Evolutionary conservation across 164 flowering plant genomes (phyloP).

Genomic region (Umbellularia californica): DNA sequence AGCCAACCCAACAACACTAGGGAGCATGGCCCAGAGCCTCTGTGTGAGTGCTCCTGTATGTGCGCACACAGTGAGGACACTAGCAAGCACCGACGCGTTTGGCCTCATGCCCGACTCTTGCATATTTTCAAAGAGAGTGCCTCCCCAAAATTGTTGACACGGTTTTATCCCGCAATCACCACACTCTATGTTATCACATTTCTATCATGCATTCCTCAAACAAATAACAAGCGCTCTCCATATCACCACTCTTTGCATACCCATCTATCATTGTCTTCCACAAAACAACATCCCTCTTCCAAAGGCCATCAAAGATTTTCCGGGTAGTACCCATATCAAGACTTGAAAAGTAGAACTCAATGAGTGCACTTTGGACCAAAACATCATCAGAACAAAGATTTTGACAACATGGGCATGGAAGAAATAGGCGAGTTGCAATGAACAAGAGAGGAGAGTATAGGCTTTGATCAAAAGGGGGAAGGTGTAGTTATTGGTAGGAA

Average conservation of each 20-base stretch:
- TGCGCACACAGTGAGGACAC: too few species aligned
- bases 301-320: conserved; percentile 44
- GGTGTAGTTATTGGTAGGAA: conserved; percentile 50
- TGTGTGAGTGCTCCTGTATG: too few species aligned
- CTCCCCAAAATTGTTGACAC: conserved; percentile 42
- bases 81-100: too few species aligned
- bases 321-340: too few species aligned
- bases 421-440: conserved; percentile 23
- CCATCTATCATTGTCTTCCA: too few species aligned
- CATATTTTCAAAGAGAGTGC: conserved; percentile 52
- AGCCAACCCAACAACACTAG: too few species aligned
- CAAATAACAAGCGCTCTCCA: conserved; percentile 37
- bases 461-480: conserved; percentile 61
- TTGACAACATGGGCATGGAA: conserved; percentile 50
- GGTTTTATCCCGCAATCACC: conserved; percentile 52
- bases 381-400: conserved; percentile 47
- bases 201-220: conserved; percentile 59
- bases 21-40: too few species aligned
- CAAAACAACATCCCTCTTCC: conserved; percentile 11
- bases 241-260: conserved; percentile 16
- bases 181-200: conserved; percentile 64
- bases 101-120: too few species aligned
- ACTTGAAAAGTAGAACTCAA: too few species aligned
- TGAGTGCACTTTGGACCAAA: conserved; percentile 48
- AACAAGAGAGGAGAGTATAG: conserved; percentile 22